Base-by-base conservation (phyloP, 1,284 basidiomycete genomes). In the Porodaedalea pini region DNA sequence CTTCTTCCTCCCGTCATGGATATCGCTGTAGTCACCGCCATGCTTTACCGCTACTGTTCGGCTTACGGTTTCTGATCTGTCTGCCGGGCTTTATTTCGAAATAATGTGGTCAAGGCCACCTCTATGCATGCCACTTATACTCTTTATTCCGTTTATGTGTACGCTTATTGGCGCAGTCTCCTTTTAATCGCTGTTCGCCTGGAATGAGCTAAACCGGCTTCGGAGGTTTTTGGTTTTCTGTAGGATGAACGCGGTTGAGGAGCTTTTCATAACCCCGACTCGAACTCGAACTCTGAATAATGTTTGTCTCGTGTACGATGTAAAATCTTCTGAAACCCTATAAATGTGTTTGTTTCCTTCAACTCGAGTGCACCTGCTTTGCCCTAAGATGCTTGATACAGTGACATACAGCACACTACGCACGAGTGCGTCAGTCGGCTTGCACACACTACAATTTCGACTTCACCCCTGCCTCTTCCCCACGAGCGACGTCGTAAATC, bases 1-100 rank as follows among this genome's bases (percentile, higher is more conserved):
- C 88, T 83, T 75, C 88, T 90, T 67, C 88, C 88, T 56, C 89
- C 90, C 60, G 83, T 91, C 71, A 92, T 92, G 88, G 89, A 92
- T 75, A 83, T 82, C 50, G 88, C 92, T 60, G 85, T 85, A 36
- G 82, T 92, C 62, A 89, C 89, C 36, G 82, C 83, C 54, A 90
- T 92, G 86, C 75, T 92, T 40, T 91, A 88, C 73, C 82, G 90
- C 55, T 88, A 88, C 70, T 86, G 85, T 66, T 75, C 78, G 54
- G 75, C 81, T 50, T 88, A 81, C 75, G 84, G 83, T 66, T 75
- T 88, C 51, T 88, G 75, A 80, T 31, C 37, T 29, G 3, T 23
- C 23, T 11, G 11, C 17, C 21, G 29, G 19, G 19, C 31, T 6
- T 23, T 44, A 13, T 7, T 44, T 13, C 4, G 3, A 39, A 13